phyloP scores from a whole-genome alignment of 768 basidiomycete species.

The Lanmaoa rubissima region DNA sequence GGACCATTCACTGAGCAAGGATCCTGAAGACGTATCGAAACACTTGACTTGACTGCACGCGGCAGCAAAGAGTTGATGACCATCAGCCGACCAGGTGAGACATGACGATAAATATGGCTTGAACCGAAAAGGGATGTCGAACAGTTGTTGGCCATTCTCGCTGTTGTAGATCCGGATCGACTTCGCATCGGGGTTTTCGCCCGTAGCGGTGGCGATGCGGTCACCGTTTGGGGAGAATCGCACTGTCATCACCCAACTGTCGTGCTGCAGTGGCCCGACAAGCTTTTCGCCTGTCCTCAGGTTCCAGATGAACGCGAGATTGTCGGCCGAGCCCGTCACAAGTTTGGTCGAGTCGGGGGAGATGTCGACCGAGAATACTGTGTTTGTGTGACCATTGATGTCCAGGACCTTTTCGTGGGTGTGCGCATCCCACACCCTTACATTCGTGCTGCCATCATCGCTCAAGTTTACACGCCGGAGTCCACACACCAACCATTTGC shows the following conservation, averaged over 20 bases:
- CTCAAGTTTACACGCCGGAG: neutral
- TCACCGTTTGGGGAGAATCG: constrained; percentile 5
- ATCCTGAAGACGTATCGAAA: too few species aligned
- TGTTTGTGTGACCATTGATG: neutral
- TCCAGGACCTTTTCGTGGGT: neutral
- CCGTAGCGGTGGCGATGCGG: neutral
- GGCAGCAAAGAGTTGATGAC: too few species aligned
- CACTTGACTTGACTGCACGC: too few species aligned
- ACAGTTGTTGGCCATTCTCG: neutral
- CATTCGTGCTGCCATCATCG: too few species aligned
- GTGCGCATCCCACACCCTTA: neutral
- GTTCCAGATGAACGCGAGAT: neutral
- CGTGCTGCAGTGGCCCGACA: neutral
- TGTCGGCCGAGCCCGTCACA: neutral
- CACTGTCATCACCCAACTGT: neutral
- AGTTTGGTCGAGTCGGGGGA: neutral
- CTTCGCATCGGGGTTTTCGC: neutral
- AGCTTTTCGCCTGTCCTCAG: neutral
- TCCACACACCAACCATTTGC: constrained; percentile 1
- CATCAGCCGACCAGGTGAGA: too few species aligned
- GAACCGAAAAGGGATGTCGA: constrained; percentile 1
- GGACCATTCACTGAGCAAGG: too few species aligned
- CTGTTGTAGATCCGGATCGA: constrained; percentile 4
- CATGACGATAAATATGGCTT: neutral
- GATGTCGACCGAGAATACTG: neutral